Base-by-base conservation (phyloP, 176 grass and related monocot species). In the Rhipidocladum racemiflorum region DNA sequence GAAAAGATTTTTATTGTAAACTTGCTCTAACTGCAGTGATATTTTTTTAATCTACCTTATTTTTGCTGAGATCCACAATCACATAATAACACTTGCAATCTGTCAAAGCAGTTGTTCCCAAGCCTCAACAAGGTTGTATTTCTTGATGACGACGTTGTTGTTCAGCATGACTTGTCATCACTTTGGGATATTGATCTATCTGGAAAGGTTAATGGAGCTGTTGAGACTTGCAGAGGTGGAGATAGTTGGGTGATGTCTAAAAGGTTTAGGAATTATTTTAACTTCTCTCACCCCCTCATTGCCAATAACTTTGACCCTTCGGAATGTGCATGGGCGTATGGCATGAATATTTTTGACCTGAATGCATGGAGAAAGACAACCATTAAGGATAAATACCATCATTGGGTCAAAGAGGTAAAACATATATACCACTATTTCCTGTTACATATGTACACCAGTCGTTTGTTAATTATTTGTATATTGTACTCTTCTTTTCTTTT, bases 301-400 rank as follows among this genome's bases (percentile, higher is more conserved):
- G 83, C 77, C 20, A 92, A 88, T 68, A 95, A 88, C 60, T 98
- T 98, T 27, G 88, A 98, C 71, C 88, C 92, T 68, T 59, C 73
- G 54, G 95, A 98, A 32, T 98, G 95, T 92, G 95, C 95, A 48
- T 98, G 95, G 95, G 95, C 95, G 4, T 98, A 93, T 32, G 95
- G 95, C 69, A 95, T 98, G 95, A 98, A 98, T 79, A 83, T 98
- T 68, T 98, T 94, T 81, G 92, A 98, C 66, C 86, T 98, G 25
- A 89, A 27, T 67, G 88, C 88, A 56, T 98, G 95, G 95, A 95
- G 95, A 72, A 98, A 93, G 84, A 95, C 92, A 71, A 69, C n/a
- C 9, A 91, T 98, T 72, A 91, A 84, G 88, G 95, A 98, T 54
- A 98, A 88, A 75, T 98, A 92, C 54, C 92, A 93, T 89, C 86